Evolutionary conservation across 352 stramenopile species (phyloP), one percentile per base, ranked within the genome.

Genomic region (Phytophthora hybrid): DNA sequence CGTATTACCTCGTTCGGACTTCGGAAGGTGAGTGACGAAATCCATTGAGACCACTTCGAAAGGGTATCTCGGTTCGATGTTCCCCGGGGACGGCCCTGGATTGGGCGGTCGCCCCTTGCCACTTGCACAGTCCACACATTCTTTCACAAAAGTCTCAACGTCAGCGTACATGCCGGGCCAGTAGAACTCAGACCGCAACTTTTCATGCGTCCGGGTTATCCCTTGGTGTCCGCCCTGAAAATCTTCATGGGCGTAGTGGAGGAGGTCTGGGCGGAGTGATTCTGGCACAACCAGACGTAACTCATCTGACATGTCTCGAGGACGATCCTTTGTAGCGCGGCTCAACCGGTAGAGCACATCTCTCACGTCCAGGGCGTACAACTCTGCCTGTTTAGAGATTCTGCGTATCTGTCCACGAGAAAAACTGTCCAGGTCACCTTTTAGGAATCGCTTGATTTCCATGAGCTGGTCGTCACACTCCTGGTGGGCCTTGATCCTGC

Each of bases 21-120:
- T 21, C 9, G 61, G 56, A 18, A 71, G 13, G 4, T 53, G 49
- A 4, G 57, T 76, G 5, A 67, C 44, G 5, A 66, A 76, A 21
- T 71, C 63, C 69, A 64, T 69, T 26, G 59, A 64, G 2, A 74
- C 49, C 0, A 64, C 23, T 18, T 74, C 39, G 54, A 74, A 65
- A 7, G 56, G 56, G 5, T 37, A 19, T 7, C 46, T 65, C 0
- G 14, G 23, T 3, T 55, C 9, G 1, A 71, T 52, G 5, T 71
- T 71, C n/a, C 64, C 47, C 1, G 44, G 56, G 6, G 64, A 66
- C 13, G 58, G 55, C 4, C 64, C 63, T 8, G 21, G 46, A 4
- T 56, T 56, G 0, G 32, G 19, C 2, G 56, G 56, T 11, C 44
- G 37, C 0, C 32, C 32, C 19, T 71, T 71, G 26, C 37, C 37